Base-by-base conservation (phyloP, 2,329 filamentous ascomycete species). In the Pestalotiopsis sp. region DNA sequence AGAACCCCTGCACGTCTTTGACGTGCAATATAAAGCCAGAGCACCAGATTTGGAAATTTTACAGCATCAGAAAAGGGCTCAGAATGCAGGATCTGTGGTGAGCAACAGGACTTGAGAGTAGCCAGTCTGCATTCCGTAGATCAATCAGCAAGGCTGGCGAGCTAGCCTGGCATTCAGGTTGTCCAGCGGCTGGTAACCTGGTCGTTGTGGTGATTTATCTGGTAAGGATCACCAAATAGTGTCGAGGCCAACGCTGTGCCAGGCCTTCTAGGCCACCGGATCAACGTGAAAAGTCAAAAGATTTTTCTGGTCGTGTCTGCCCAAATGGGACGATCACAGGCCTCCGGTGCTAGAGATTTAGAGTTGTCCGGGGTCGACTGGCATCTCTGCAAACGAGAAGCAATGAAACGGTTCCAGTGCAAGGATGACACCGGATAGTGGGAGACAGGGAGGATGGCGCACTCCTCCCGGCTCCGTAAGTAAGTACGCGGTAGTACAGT, bases 21-120 rank as follows among this genome's bases (percentile, higher is more conserved):
- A 20, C 24, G 14, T 61, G 58, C 58, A 52, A 22, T 17, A 35
- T 35, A 35, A 44, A 48, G 39, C 10, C 22, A 66, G 64, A 39
- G 5, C 30, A 61, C 68, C 67, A 66, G 60, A 68, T 68, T 60
- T 67, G 60, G 70, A 71, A 67, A 67, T 69, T 72, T 71, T 69
- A 70, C 68, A 68, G 69, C 67, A 30, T 26, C 17, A 52, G 44
- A 52, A 22, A 52, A n/a, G 17, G 40, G 40, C 13, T 17, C 40
- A 44, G 24, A 39, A 20, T 40, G 30, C 7, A 61, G 26, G 10
- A 38, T 40, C 26, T 61, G 11, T 35, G 24, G 13, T 35, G n/a
- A 39, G 38, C 17, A 35, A 9, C 30, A 35, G 30, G 30, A 35
- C 30, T 35, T 35, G 30, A 35, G 30, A 35, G 30, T 35, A 35